Percentiles rank a stretch among this genome's conserved stretches.
Conservation (phyloP, 2,329 filamentous ascomycete species). For the Fusarium penzigii region DNA sequence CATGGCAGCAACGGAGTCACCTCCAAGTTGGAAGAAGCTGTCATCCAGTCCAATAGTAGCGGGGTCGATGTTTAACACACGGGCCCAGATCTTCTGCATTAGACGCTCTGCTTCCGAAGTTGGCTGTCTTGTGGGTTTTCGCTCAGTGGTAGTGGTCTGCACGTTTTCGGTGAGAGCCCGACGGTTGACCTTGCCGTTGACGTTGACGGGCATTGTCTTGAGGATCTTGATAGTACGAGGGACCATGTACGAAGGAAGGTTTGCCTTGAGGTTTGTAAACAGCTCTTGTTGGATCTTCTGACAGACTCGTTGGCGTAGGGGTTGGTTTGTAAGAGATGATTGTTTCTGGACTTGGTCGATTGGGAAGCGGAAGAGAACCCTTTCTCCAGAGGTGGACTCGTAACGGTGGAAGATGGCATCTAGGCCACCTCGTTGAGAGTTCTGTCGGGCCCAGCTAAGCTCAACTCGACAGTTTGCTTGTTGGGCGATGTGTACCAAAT, state of each 20-base stretch:
- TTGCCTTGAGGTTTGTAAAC: not conserved
- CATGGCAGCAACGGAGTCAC: conserved; percentile 1
- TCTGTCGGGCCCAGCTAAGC: conserved; percentile 44
- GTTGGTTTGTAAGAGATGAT: not conserved
- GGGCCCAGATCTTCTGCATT: not conserved
- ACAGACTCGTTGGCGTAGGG: not conserved
- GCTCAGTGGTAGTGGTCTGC: not conserved
- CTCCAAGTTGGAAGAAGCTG: conserved; percentile 3
- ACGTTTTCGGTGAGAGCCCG: not conserved
- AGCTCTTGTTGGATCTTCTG: not conserved
- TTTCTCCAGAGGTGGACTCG: too few species aligned
- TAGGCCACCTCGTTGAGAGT: conserved; percentile 25
- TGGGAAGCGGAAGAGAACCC: too few species aligned
- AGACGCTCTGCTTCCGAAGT: not conserved
- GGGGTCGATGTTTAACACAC: not conserved
- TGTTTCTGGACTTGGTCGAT: too few species aligned
- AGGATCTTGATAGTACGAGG: not conserved
- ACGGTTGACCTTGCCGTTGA: conserved; percentile 1
- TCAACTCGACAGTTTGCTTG: conserved; percentile 47
- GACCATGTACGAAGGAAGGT: conserved; percentile 4
- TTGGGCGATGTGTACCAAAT: conserved; percentile 24
- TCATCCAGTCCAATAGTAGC: conserved; percentile 1
- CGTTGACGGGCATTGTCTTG: not conserved
- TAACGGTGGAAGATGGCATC: conserved; percentile 36
- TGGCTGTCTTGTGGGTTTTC: not conserved